Conservation (phyloP, 2,329 filamentous ascomycete genomes). For the Alternaria conjuncta region DNA sequence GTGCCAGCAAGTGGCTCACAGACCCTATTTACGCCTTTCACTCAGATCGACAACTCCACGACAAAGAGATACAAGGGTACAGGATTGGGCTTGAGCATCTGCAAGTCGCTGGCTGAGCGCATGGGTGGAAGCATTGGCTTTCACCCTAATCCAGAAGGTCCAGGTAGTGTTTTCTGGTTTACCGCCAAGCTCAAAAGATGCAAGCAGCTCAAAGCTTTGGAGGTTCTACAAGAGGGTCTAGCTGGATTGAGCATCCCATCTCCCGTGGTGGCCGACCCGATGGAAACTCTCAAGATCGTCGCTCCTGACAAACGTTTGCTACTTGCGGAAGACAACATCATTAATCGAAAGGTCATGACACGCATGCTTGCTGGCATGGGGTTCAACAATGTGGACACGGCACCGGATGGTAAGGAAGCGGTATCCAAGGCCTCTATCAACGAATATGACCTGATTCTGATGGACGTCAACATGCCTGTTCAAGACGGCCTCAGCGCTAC, state of each 20-base stretch:
- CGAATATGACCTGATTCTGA: conserved; percentile 40
- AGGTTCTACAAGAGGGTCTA: conserved; percentile 19
- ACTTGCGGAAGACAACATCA: conserved; percentile 57
- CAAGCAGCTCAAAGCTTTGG: conserved; percentile 25
- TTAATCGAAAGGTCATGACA: conserved; percentile 56
- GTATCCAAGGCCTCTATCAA: conserved; percentile 33
- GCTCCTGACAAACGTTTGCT: conserved; percentile 41
- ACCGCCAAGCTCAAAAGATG: conserved; percentile 48
- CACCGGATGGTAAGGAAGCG: conserved; percentile 53
- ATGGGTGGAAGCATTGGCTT: conserved; percentile 63
- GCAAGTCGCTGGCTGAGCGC: conserved; percentile 62
- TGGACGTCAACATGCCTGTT: conserved; percentile 48
- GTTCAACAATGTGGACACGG: conserved; percentile 46
- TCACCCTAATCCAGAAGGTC: conserved; percentile 53
- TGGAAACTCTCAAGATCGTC: conserved; percentile 29
- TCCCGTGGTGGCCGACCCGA: conserved; percentile 15
- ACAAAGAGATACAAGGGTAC: conserved; percentile 63
- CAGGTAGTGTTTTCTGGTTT: conserved; percentile 61
- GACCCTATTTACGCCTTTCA: conserved; percentile 63
- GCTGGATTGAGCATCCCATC: conserved; percentile 10
- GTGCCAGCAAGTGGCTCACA: conserved; percentile 54
- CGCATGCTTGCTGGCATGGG: conserved; percentile 53
- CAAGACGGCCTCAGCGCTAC: conserved; percentile 40
- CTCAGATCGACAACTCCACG: conserved; percentile 61
- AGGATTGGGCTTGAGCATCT: conserved; percentile 64